A percentile compares a stretch with the other conserved stretches of the same genome.
Evolutionary conservation across 257 asterid genomes (phyloP).

Genomic region (Nemophila menziesii): DNA sequence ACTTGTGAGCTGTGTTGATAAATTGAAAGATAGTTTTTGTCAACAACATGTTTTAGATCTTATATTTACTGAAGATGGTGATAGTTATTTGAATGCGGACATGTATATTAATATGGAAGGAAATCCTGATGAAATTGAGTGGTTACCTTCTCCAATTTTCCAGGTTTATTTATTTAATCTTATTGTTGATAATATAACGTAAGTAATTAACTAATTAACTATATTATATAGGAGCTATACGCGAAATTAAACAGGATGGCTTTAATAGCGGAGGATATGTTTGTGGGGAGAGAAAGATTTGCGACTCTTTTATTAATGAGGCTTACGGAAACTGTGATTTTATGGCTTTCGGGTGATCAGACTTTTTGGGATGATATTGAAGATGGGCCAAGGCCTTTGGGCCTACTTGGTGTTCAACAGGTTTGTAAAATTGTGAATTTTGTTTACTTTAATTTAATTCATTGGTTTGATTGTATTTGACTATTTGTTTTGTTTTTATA

Average conservation of each 20-base stretch:
- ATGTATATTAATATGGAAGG: slow-evolving; percentile 79
- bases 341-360: slow-evolving; percentile 96
- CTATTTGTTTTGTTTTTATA: slow-evolving; percentile 23
- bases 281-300: slow-evolving; percentile 92
- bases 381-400: slow-evolving; percentile 85
- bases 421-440: slow-evolving; percentile 24
- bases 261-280: slow-evolving; percentile 81
- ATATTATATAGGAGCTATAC: slow-evolving; percentile 67
- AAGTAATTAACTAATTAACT: no score
- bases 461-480: slow-evolving; percentile 1
- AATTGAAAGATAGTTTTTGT: slow-evolving; percentile 94
- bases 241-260: slow-evolving; percentile 86
- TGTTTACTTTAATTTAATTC: not conserved
- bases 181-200: no score
- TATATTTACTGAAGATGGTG: slow-evolving; percentile 94
- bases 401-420: slow-evolving; percentile 90
- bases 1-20: slow-evolving; percentile 65
- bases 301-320: slow-evolving; percentile 85
- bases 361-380: slow-evolving; percentile 93
- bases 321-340: slow-evolving; percentile 90
- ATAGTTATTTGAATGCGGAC: slow-evolving; percentile 77
- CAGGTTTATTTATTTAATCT: slow-evolving; percentile 46
- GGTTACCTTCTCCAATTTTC: slow-evolving; percentile 91
- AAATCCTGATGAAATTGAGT: slow-evolving; percentile 66
- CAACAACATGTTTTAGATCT: slow-evolving; percentile 94